Conservation (phyloP, 176 grass and related monocot genomes). For the Aegilops bicornis region DNA sequence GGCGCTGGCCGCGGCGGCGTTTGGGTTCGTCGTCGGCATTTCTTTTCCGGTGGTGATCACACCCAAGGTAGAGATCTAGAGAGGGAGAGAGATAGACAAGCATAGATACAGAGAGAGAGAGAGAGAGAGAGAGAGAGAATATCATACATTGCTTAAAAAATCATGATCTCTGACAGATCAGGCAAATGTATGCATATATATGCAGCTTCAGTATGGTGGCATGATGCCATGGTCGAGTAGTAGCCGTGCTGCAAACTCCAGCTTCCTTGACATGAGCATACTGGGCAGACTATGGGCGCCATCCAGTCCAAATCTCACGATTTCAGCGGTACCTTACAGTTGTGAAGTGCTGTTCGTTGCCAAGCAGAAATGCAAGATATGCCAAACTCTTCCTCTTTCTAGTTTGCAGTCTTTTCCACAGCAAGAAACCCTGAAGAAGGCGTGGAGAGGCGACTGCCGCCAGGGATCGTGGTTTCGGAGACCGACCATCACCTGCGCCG, state of each 20-base stretch:
- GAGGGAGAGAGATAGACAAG: neutral
- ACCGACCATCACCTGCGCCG: slow-evolving; percentile 52
- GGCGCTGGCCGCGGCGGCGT: neutral
- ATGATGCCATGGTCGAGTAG: neutral
- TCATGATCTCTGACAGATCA: too few species aligned
- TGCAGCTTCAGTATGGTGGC: neutral
- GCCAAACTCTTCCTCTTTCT: neutral
- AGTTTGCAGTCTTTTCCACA: neutral
- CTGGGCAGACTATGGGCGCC: neutral
- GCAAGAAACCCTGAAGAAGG: slow-evolving; percentile 19
- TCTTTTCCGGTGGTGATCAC: slow-evolving; percentile 16
- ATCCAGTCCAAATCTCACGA: neutral
- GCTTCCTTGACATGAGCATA: neutral
- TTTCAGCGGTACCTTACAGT: neutral
- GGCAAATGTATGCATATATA: neutral
- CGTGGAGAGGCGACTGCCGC: slow-evolving; percentile 31
- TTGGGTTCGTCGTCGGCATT: slow-evolving; percentile 18
- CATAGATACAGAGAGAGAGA: too few species aligned
- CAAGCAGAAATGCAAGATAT: too few species aligned
- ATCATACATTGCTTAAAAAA: too few species aligned
- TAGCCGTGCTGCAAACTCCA: neutral
- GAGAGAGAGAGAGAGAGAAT: too few species aligned
- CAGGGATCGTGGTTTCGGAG: slow-evolving; percentile 38
- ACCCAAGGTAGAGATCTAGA: neutral
- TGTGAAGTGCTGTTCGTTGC: neutral